Percentiles rank a stretch among this genome's conserved stretches.
Conservation (phyloP, 129 eudicot genomes). For the Centaurea solstitialis region DNA sequence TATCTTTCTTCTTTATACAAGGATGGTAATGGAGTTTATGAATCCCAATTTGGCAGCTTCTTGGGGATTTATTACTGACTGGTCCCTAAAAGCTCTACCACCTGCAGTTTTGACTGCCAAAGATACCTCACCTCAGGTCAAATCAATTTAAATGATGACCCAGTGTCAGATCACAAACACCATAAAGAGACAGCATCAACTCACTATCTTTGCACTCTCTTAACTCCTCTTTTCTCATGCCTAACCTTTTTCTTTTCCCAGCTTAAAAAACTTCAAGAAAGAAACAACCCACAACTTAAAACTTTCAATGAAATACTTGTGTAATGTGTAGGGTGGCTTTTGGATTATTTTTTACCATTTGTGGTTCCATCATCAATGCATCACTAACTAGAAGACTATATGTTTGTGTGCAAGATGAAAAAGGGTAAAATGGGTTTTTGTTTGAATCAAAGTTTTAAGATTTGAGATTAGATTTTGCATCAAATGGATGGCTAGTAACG, state of each 20-base stretch:
- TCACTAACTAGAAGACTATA: background rate
- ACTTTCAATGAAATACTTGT: background rate
- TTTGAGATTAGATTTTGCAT: background rate
- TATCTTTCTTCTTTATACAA: background rate
- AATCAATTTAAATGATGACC: conserved; percentile 36
- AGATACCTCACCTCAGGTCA: conserved; percentile 43
- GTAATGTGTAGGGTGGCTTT: background rate
- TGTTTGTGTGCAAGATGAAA: background rate
- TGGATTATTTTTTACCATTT: background rate
- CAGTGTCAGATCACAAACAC: conserved; percentile 32
- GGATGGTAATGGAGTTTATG: conserved; percentile 17
- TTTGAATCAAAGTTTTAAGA: background rate
- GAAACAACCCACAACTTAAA: background rate
- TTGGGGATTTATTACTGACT: conserved; percentile 29
- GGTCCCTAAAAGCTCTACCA: conserved; percentile 25
- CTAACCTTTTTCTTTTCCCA: background rate
- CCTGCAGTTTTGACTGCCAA: conserved; percentile 44
- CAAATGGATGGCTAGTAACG: background rate
- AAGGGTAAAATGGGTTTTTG: background rate
- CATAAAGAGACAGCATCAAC: conserved; percentile 15
- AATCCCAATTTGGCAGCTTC: conserved; percentile 34
- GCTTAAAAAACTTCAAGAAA: background rate
- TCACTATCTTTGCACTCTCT: background rate
- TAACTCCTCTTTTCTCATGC: background rate
- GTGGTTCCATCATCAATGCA: background rate